A percentile compares a stretch with the other conserved stretches of the same genome.
Conservation (phyloP, 2,329 filamentous ascomycete species). For the Hymenoscyphus occultus region DNA sequence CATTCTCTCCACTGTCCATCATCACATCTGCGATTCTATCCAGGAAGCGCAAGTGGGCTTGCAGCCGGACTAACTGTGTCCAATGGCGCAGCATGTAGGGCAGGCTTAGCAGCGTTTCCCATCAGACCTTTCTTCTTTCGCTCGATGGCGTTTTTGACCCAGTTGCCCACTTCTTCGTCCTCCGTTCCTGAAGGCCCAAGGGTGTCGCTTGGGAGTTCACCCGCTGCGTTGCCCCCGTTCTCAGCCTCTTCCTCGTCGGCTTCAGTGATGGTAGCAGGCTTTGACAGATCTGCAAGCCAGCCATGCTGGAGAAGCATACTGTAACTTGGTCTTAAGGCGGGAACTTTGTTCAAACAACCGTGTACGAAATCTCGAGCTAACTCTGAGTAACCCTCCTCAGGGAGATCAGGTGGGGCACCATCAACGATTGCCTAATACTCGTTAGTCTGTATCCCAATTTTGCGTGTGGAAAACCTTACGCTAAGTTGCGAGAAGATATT, state of each 20-base stretch:
- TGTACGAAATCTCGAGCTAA: slow-evolving; percentile 82
- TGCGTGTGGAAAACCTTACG: slow-evolving; percentile 56
- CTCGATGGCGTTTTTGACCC: slow-evolving; percentile 73
- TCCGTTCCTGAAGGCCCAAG: slow-evolving; percentile 40
- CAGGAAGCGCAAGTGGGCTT: slow-evolving; percentile 14
- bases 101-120: slow-evolving; percentile 62
- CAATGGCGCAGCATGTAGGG: slow-evolving; percentile 81
- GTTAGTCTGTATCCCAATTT: slow-evolving; percentile 9
- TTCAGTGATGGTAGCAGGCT: slow-evolving; percentile 71
- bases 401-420: slow-evolving; percentile 88
- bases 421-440: slow-evolving; percentile 83
- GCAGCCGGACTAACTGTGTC: slow-evolving; percentile 61
- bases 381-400: slow-evolving; percentile 72
- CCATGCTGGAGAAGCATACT: slow-evolving; percentile 83
- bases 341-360: slow-evolving; percentile 88
- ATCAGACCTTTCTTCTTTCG: slow-evolving; percentile 58
- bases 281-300: slow-evolving; percentile 76
- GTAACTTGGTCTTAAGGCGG: slow-evolving; percentile 90
- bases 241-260: slow-evolving; percentile 59
- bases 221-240: slow-evolving; percentile 35
- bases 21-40: background rate
- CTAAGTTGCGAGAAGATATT: slow-evolving; percentile 98
- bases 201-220: slow-evolving; percentile 26
- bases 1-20: slow-evolving; percentile 20
- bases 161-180: slow-evolving; percentile 80